A percentile compares a stretch with the other conserved stretches of the same genome.
phyloP scores from a whole-genome alignment of 2,329 filamentous ascomycete species.

The Paraphoma sp. region DNA sequence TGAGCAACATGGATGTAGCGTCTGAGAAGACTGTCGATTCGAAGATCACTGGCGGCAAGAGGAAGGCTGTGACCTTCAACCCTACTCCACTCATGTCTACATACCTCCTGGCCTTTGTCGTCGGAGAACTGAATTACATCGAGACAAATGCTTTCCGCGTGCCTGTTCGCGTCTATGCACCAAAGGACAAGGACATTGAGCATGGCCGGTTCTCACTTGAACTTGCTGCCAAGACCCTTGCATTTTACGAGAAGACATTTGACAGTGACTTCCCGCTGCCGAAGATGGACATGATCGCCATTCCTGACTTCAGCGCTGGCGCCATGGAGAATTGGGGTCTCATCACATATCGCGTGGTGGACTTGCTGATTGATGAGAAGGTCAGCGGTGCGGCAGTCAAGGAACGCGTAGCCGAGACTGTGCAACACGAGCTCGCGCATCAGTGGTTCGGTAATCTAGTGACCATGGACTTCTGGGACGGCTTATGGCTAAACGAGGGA shows the following conservation, averaged over 20 bases:
- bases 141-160: slow-evolving; percentile 92
- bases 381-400: slow-evolving; percentile 86
- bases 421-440: slow-evolving; percentile 95
- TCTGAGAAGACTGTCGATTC: slow-evolving; percentile 77
- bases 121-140: slow-evolving; percentile 92
- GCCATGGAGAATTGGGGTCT: slow-evolving; percentile 99
- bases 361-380: slow-evolving; percentile 90
- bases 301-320: slow-evolving; percentile 93
- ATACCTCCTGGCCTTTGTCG: slow-evolving; percentile 91
- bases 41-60: slow-evolving; percentile 66
- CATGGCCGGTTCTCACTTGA: slow-evolving; percentile 90
- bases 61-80: slow-evolving; percentile 91
- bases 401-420: slow-evolving; percentile 91
- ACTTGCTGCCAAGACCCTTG: slow-evolving; percentile 85
- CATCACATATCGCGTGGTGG: slow-evolving; percentile 92
- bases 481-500: slow-evolving; percentile 93
- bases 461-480: slow-evolving; percentile 99
- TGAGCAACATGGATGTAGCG: slow-evolving; percentile 96
- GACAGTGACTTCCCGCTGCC: slow-evolving; percentile 84
- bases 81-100: slow-evolving; percentile 94
- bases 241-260: slow-evolving; percentile 96
- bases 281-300: slow-evolving; percentile 96
- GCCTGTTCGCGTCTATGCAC: slow-evolving; percentile 92
- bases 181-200: slow-evolving; percentile 86
- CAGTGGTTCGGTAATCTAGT: slow-evolving; percentile 99